Evolutionary conservation across 768 basidiomycete genomes (phyloP).

Genomic region (Lactarius pseudohatsudake): DNA sequence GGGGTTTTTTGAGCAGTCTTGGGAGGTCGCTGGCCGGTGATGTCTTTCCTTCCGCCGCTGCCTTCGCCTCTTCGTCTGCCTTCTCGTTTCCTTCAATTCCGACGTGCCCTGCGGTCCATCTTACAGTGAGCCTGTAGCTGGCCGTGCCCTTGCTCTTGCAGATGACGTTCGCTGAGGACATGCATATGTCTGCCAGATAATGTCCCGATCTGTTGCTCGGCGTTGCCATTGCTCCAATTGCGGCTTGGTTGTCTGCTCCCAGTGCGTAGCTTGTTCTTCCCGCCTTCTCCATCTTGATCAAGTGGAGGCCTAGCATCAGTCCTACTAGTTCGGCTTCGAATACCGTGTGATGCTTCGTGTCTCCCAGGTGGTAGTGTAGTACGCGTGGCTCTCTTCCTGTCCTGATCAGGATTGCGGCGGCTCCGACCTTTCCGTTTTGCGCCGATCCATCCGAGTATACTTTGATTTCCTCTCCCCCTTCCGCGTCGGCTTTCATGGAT

Average conservation of each 20-base stretch:
- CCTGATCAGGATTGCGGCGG: not conserved
- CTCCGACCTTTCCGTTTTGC: not conserved
- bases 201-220: too few relatives aligned
- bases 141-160: not conserved
- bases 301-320: not conserved
- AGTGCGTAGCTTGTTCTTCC: too few relatives aligned
- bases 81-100: not conserved
- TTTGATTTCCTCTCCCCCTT: not conserved
- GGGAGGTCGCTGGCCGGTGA: not conserved
- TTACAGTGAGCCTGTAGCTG: not conserved
- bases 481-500: not conserved
- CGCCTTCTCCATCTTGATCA: not conserved
- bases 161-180: rapidly evolving
- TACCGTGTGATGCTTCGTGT: not conserved
- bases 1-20: not conserved
- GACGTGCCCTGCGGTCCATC: not conserved
- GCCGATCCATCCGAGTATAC: slow-evolving; percentile 33
- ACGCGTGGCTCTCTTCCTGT: not conserved
- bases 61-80: not conserved
- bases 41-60: not conserved
- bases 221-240: not conserved
- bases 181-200: not conserved
- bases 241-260: not conserved
- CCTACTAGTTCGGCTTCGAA: not conserved
- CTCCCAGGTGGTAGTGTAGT: not conserved